These are phyloP conservation scores for Trichosanthes truncata DNA, from an alignment of 306 rosid genomes.

Conservation along the genomic window DNA sequence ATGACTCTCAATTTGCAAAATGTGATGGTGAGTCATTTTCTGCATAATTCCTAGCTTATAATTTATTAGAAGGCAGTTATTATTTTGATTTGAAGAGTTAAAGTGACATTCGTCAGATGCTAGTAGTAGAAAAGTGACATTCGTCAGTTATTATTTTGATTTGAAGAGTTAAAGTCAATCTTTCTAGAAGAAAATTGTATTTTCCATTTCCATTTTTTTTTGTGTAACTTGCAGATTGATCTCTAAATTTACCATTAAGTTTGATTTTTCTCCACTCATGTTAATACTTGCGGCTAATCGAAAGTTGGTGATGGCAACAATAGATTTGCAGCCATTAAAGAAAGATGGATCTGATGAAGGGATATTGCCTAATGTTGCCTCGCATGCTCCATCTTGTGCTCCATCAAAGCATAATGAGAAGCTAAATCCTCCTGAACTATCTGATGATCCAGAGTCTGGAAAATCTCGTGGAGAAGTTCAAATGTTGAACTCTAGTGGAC, in stretches of 20 bases:
- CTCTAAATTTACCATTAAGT: not conserved
- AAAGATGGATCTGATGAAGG: slow-evolving; percentile 40
- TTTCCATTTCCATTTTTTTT: not conserved
- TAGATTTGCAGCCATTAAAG: slow-evolving; percentile 45
- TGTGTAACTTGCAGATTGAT: not conserved
- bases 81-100: not conserved
- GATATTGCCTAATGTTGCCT: slow-evolving; percentile 27
- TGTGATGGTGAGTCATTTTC: slow-evolving; percentile 49
- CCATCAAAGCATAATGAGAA: slow-evolving; percentile 35
- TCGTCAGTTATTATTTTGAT: too few species aligned
- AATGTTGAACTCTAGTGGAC: slow-evolving; percentile 37
- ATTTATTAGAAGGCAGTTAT: not conserved
- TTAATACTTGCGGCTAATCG: slow-evolving; percentile 5
- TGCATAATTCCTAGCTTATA: not conserved
- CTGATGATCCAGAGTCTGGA: slow-evolving; percentile 25
- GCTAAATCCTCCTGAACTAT: slow-evolving; percentile 28
- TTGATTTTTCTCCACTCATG: not conserved
- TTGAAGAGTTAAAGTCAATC: not conserved
- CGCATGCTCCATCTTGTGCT: slow-evolving; percentile 27
- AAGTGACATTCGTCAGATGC: not conserved
- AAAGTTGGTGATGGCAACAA: slow-evolving; percentile 14
- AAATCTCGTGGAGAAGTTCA: slow-evolving; percentile 42
- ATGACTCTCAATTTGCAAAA: slow-evolving; percentile 38
- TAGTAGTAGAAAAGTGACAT: too few species aligned
- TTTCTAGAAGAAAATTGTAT: not conserved